Evolutionary conservation across 2,329 filamentous ascomycete genomes (phyloP), one percentile per base, ranked within the genome.

Genomic region (Xylariaceae sp.): DNA sequence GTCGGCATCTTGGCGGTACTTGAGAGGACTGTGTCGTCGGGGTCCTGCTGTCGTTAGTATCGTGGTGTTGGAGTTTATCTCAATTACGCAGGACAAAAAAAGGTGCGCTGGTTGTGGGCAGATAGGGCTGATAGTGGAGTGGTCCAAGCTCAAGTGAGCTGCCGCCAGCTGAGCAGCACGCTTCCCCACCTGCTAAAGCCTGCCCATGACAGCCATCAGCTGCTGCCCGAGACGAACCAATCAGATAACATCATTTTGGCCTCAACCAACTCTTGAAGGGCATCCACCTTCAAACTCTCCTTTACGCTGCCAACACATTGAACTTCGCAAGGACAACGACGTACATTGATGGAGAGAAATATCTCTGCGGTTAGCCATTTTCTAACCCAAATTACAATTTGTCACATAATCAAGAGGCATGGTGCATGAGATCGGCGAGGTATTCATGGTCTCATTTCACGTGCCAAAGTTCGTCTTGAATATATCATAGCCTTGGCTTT

Each of bases 1-100:
- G 62, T 65, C 43, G 62, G 62, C 62, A 65, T 65, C 16, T 57
- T 60, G 60, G 44, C 52, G 53, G 57, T 58, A 28, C 34, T 53
- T 29, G 45, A 44, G 17, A 33, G 29, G 55, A 43, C 52, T 61
- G 50, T 29, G 58, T 63, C 57, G 54, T 61, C 57, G 45, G 47
- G 44, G 51, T 50, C 31, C 51, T 47, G 60, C 53, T 46, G 58
- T 61, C 36, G 60, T 58, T 58, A 36, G 51, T n/a, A n/a, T 47
- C 51, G 49, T 55, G 29, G n/a, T 39, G 41, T 58, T 34, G 48
- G 50, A 50, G 48, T 44, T 60, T 52, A 52, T 62, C n/a, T n/a
- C 57, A 60, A 58, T 61, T 61, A 53, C 54, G 54, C 58, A 58
- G 50, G 33, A 47, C 40, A 49, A 58, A 61, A 58, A 62, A 63